Base-by-base conservation (phyloP, 768 basidiomycete species). In the Tricholoma furcatifolium region DNA sequence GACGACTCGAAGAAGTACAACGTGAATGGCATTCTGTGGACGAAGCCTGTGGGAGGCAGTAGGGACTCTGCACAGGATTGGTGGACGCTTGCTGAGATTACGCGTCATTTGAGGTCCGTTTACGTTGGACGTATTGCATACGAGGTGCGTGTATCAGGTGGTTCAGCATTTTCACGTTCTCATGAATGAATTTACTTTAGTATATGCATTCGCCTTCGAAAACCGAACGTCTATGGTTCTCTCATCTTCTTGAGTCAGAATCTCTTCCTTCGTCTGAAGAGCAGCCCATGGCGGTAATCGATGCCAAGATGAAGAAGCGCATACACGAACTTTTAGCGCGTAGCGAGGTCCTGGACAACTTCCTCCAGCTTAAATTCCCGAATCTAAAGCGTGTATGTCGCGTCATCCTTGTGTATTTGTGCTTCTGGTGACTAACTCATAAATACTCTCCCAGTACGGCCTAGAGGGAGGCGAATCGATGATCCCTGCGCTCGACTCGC, bases 401-500 rank as follows among this genome's bases (percentile, higher is more conserved):
- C 20, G 7, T 39, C 10, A 35, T 35, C 14, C 4, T n/a, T 41
- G 3, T 18, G 27, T 41, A 36, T 18, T 15, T 51, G 8, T 14
- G 12, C 51, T 7, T 31, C 24, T 40, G n/a, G 4, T 12, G 21
- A 35, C n/a, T n/a, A n/a, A n/a, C n/a, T n/a, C n/a, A n/a, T n/a
- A 34, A 7, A 55, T 20, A 36, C 18, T 80, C 2, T 35, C 20
- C 11, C 6, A 91, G 62, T 92, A 92, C 67, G 93, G 91, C 0
- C 76, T 95, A 34, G 93, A 97, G 68, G 94, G 94, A 2, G 94
- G 88, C 1, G 94, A 96, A 71, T 92, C 91, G 2, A 95, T 96
- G 93, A 69, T 97, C 21, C 88, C 92, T 4, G 93, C 92, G 1
- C 72, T 96, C 2, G 91, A 94, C 54, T 74, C 82, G 0, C 67